Percentiles rank a stretch among this genome's conserved stretches.
phyloP scores from a whole-genome alignment of 225 moss, liverwort and hornwort species.

The Marchantia polymorpha region DNA sequence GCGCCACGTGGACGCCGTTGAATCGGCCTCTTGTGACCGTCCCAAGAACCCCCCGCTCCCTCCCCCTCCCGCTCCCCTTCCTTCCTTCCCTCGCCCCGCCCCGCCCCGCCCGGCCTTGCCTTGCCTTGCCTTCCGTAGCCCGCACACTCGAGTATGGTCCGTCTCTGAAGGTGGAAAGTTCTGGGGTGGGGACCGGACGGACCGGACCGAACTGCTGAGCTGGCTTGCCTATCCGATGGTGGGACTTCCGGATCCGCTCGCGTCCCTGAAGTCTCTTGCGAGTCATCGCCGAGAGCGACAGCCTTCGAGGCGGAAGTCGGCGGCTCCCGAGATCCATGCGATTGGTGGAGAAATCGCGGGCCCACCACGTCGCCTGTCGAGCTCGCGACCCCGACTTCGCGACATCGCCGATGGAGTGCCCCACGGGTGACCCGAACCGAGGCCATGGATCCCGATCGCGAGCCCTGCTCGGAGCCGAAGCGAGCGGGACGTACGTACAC shows the following conservation, averaged over 20 bases:
- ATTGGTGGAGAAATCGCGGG: neutral
- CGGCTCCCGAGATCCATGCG: neutral
- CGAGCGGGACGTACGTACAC: neutral
- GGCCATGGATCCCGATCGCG: no score
- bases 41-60: neutral
- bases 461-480: no score
- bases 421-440: neutral
- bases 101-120: neutral
- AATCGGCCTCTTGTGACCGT: neutral
- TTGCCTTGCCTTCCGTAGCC: conserved; percentile 6
- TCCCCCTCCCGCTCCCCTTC: neutral
- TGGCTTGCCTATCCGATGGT: conserved; percentile 4
- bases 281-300: neutral
- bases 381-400: neutral
- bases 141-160: neutral
- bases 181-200: neutral
- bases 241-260: neutral
- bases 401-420: neutral
- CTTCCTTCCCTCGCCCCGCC: neutral
- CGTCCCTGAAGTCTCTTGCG: neutral
- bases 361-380: neutral
- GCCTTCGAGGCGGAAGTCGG: neutral
- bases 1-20: conserved; percentile 16
- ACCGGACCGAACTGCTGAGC: neutral
- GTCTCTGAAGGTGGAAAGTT: neutral